These are phyloP conservation scores for Penicillium diatomitis DNA, from an alignment of 495 filamentous ascomycete species.

Conservation along the genomic window DNA sequence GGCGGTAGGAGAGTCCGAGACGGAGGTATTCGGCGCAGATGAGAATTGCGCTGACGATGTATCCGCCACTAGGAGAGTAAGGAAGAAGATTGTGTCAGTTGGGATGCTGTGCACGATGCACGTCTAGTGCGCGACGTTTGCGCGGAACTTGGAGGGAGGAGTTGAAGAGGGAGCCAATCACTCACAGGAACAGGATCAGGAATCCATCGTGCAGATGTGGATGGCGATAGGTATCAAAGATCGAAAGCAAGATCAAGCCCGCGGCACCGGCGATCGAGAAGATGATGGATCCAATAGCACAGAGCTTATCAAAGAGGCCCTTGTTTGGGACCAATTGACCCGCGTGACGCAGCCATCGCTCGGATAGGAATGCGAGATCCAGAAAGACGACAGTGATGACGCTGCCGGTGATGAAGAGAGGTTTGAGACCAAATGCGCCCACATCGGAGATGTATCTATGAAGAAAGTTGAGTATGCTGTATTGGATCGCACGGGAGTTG, in stretches of 20 bases:
- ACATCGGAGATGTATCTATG: slow-evolving; percentile 64
- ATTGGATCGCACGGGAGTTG: too few relatives aligned
- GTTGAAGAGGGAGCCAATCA: not conserved
- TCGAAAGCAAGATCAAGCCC: slow-evolving; percentile 70
- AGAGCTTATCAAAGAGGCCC: slow-evolving; percentile 54
- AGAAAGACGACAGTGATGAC: slow-evolving; percentile 73
- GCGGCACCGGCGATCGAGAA: slow-evolving; percentile 67
- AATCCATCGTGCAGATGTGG: slow-evolving; percentile 63
- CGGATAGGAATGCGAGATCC: slow-evolving; percentile 69
- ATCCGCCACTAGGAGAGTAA: slow-evolving; percentile 26
- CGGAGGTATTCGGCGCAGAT: slow-evolving; percentile 84
- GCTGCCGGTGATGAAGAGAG: slow-evolving; percentile 78
- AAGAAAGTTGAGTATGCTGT: too few relatives aligned
- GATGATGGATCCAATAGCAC: slow-evolving; percentile 59
- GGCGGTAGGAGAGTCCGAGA: slow-evolving; percentile 64
- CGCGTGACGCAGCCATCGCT: slow-evolving; percentile 73
- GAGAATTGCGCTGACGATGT: slow-evolving; percentile 71
- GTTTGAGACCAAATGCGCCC: slow-evolving; percentile 65
- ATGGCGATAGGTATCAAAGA: slow-evolving; percentile 73
- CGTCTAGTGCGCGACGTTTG: slow-evolving; percentile 1
- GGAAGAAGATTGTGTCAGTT: not conserved
- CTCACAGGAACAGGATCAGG: slow-evolving; percentile 73
- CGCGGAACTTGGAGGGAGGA: not conserved
- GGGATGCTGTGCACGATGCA: not conserved
- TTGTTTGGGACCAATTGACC: slow-evolving; percentile 66